phyloP scores from a whole-genome alignment of 306 rosid genomes.

The Begonia loranthoides region DNA sequence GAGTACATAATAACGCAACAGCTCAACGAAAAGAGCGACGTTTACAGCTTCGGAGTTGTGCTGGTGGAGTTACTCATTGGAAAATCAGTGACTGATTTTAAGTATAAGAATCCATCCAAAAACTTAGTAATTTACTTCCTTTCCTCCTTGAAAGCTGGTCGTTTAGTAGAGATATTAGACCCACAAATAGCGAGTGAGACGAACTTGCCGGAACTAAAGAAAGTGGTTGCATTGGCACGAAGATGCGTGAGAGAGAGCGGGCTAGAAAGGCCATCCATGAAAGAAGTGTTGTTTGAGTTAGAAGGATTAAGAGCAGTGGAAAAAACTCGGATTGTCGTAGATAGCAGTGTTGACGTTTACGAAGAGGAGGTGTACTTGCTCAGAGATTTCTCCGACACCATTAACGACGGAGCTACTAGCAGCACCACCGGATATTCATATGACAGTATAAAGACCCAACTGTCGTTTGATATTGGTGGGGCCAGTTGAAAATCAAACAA shows the following conservation, averaged over 20 bases:
- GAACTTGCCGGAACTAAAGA: background rate
- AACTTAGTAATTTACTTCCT: background rate
- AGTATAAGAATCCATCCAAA: background rate
- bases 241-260: background rate
- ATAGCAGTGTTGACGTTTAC: too few species aligned
- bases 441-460: background rate
- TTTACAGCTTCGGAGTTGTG: conserved; percentile 1
- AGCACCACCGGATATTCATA: background rate
- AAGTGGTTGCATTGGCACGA: background rate
- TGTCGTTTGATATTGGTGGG: background rate
- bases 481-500: background rate
- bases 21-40: conserved; percentile 1
- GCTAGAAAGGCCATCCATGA: background rate
- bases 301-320: background rate
- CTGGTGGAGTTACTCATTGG: background rate
- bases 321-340: background rate
- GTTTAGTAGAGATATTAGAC: background rate
- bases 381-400: too few species aligned
- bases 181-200: too few species aligned
- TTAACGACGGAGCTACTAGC: background rate
- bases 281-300: background rate
- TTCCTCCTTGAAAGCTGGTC: background rate
- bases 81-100: background rate
- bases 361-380: too few species aligned
- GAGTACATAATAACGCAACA: conserved; percentile 1